phyloP scores from a whole-genome alignment of 331 rosid species.

The Quercus lobata region DNA sequence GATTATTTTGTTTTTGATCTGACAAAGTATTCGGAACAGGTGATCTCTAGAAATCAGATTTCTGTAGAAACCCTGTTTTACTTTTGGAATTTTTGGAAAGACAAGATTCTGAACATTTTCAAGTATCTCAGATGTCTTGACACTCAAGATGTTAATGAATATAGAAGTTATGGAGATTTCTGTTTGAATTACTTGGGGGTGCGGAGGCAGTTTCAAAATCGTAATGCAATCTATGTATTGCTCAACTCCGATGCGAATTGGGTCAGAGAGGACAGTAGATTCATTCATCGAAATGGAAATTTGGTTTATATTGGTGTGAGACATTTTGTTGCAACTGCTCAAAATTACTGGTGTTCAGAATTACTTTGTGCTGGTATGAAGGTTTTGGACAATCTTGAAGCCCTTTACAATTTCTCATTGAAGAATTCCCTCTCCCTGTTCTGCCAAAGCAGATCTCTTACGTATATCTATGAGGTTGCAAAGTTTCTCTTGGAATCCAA shows the following conservation, averaged over 20 bases:
- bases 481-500: constrained; percentile 35
- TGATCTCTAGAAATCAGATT: constrained; percentile 24
- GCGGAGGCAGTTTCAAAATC: constrained; percentile 16
- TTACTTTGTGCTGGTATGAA: constrained; percentile 36
- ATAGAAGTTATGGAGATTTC: constrained; percentile 25
- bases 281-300: constrained; percentile 23
- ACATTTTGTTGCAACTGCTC: constrained; percentile 31
- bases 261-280: constrained; percentile 31
- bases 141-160: constrained; percentile 24
- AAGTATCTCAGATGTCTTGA: constrained; percentile 34
- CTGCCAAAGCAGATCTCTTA: constrained; percentile 27
- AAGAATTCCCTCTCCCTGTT: constrained; percentile 3
- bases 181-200: constrained; percentile 60
- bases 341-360: constrained; percentile 52
- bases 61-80: constrained; percentile 49
- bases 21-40: constrained; percentile 18
- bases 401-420: constrained; percentile 17
- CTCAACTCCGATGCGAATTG: constrained; percentile 56
- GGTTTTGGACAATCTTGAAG: constrained; percentile 46
- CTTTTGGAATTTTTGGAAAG: constrained; percentile 73
- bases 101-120: constrained; percentile 23
- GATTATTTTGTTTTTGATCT: constrained; percentile 28
- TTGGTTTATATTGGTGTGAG: constrained; percentile 35
- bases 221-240: constrained; percentile 27
- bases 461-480: constrained; percentile 36